Evolutionary conservation across 2,329 filamentous ascomycete genomes (phyloP).

Genomic region (Phyllosticta citribraziliensis): DNA sequence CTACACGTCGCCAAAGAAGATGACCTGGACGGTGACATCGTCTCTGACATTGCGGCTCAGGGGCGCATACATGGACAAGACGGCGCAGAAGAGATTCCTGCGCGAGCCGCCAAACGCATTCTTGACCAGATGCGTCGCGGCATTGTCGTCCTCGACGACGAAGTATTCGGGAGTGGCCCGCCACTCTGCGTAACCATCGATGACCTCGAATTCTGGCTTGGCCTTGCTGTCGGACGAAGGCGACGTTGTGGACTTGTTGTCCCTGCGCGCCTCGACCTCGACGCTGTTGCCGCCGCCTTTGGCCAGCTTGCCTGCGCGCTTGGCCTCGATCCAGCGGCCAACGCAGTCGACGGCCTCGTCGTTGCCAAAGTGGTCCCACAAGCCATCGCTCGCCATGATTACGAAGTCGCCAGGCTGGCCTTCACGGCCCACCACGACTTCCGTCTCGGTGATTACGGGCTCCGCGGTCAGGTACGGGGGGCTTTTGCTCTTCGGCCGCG

Average conservation of each 20-base stretch:
- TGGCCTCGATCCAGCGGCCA: slow-evolving; percentile 42
- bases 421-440: slow-evolving; percentile 33
- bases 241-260: slow-evolving; percentile 12
- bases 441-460: slow-evolving; percentile 51
- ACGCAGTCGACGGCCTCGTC: slow-evolving; percentile 50
- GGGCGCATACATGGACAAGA: slow-evolving; percentile 27
- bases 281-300: background rate
- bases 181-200: slow-evolving; percentile 29
- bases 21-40: slow-evolving; percentile 44
- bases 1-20: slow-evolving; percentile 39
- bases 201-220: background rate
- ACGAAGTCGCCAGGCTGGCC: slow-evolving; percentile 40
- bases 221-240: background rate
- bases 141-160: slow-evolving; percentile 43
- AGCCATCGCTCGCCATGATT: slow-evolving; percentile 56
- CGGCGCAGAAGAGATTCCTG: slow-evolving; percentile 28
- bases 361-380: slow-evolving; percentile 54
- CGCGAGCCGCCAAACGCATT: slow-evolving; percentile 44
- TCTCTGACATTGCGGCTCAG: slow-evolving; percentile 34
- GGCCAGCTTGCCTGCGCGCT: slow-evolving; percentile 12
- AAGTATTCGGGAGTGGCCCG: slow-evolving; percentile 35
- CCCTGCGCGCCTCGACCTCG: background rate
- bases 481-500: slow-evolving; percentile 36
- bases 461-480: slow-evolving; percentile 61
- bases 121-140: slow-evolving; percentile 41